Evolutionary conservation across 2,329 filamentous ascomycete genomes (phyloP), one percentile per base, ranked within the genome.

Genomic region (Aspergillus sp.): DNA sequence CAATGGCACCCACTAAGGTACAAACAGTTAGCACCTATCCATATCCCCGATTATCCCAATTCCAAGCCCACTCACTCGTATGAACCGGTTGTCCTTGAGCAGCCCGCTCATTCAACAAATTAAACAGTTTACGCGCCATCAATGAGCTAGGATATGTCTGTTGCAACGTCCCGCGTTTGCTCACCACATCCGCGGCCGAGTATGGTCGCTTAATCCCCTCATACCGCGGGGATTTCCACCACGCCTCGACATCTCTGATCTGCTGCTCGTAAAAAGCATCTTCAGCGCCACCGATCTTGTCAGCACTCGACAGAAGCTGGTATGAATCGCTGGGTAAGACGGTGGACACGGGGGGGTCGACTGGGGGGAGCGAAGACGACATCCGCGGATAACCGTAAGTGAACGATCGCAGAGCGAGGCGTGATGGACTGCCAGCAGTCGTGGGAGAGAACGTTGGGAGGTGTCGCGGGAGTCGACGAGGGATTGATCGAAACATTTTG

Each of bases 61-160:
- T 7, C 22, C 15, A 19, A 20, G 2, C 5, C 60, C 61, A 64
- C 74, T 39, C 17, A 91, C 88, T 90, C 13, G 93, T 97, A 69
- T 97, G 91, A 51, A 97, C 87, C 17, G 93, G 93, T 67, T 95
- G 80, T 52, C 89, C 89, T 60, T 85, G 82, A 35, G 85, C 80
- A 41, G 82, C 80, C 54, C 87, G 80, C 70, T 94, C 84, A 55
- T 86, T 84, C 47, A 98, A 76, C 57, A 97, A 71, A 66, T 94
- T 85, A 73, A 95, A 98, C 4, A 98, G 79, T 73, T 98, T 97
- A 63, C 88, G 80, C 0, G 91, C 93, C 88, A 95, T 96, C 53
- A 95, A 73, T 12, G 90, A 96, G 72, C 90, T 95, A 1, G 93
- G 88, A 59, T 96, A 97, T 44, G 80, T 82, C 65, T 95, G 88